phyloP scores from a whole-genome alignment of 1,139 yeast species.

The Arxiozyma telluris region DNA sequence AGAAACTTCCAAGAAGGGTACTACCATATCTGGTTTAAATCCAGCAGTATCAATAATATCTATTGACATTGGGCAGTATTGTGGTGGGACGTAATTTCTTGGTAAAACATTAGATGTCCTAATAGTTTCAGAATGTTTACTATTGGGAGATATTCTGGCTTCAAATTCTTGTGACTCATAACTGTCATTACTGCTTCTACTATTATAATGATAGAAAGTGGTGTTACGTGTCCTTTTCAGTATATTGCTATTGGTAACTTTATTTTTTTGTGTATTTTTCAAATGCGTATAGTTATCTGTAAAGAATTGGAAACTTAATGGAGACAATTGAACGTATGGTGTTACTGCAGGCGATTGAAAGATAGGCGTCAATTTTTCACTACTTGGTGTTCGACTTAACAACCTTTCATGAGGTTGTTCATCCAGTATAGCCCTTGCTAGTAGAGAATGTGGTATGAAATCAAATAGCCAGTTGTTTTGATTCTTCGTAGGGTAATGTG shows the following conservation, averaged over 20 bases:
- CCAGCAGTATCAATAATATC: constrained; percentile 71
- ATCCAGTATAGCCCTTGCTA: constrained; percentile 43
- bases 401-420: constrained; percentile 32
- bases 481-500: constrained; percentile 57
- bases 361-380: constrained; percentile 24
- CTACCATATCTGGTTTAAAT: constrained; percentile 52
- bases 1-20: constrained; percentile 68
- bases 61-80: constrained; percentile 48
- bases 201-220: constrained; percentile 8
- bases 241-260: constrained; percentile 11
- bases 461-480: constrained; percentile 47
- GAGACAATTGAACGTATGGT: constrained; percentile 28
- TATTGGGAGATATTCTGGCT: not conserved
- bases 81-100: constrained; percentile 36
- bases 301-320: constrained; percentile 32
- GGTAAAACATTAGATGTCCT: constrained; percentile 10
- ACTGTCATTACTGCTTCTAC: not conserved
- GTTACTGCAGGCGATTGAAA: constrained; percentile 25
- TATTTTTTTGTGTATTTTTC: constrained; percentile 13
- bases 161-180: not conserved
- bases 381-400: constrained; percentile 29
- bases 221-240: constrained; percentile 12
- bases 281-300: constrained; percentile 21
- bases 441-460: constrained; percentile 37
- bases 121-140: not conserved